Conservation (phyloP, 2,329 filamentous ascomycete species). For the Aspergillus chevalieri region DNA sequence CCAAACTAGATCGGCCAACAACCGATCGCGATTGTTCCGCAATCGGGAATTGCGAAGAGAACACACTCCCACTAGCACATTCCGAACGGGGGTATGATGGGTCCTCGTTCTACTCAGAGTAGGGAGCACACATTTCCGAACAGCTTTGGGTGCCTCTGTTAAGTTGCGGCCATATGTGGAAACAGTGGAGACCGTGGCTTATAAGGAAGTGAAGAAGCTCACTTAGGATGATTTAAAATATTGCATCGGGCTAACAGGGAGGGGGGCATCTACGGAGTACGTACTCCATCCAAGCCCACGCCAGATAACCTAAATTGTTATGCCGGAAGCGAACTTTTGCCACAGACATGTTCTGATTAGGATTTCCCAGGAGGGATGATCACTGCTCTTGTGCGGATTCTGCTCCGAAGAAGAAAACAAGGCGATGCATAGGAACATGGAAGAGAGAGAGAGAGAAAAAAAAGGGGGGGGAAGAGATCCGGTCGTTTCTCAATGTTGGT, state of each 20-base stretch:
- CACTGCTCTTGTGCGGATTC: neutral
- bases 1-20: neutral
- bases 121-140: no score
- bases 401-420: neutral
- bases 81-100: no score
- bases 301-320: neutral
- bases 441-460: neutral
- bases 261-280: neutral
- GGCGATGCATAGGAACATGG: neutral
- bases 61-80: no score
- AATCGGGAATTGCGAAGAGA: no score
- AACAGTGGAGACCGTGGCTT: no score
- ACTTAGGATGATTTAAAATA: neutral
- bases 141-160: no score
- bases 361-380: neutral
- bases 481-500: neutral
- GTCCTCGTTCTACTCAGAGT: no score
- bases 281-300: neutral
- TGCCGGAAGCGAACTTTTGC: neutral
- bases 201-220: neutral
- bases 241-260: neutral
- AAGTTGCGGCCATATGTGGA: no score
- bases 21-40: neutral
- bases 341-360: neutral
- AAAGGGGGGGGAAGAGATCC: neutral